A percentile compares a stretch with the other conserved stretches of the same genome.
phyloP scores from a whole-genome alignment of 148 eudicot genomes.

The Arctostaphylos glauca region DNA sequence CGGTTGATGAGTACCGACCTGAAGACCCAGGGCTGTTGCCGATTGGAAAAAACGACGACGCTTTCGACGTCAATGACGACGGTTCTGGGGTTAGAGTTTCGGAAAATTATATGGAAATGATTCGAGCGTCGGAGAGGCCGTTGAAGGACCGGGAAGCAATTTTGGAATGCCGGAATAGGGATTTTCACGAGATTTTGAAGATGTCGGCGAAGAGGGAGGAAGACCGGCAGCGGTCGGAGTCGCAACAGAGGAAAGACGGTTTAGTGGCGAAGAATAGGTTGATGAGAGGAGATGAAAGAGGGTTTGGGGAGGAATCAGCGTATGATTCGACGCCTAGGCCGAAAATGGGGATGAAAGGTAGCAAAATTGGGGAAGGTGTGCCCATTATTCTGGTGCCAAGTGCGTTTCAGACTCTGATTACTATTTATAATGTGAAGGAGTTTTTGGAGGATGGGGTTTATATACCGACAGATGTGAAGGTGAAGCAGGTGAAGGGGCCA shows the following conservation, averaged over 20 bases:
- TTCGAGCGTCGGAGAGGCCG: constrained; percentile 56
- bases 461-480: constrained; percentile 77
- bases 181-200: constrained; percentile 53
- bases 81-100: constrained; percentile 20
- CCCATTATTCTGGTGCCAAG: constrained; percentile 92
- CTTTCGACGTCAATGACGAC: constrained; percentile 16
- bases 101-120: constrained; percentile 33
- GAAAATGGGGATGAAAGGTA: constrained; percentile 53
- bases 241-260: constrained; percentile 79
- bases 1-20: constrained; percentile 46
- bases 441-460: constrained; percentile 93
- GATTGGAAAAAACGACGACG: not conserved
- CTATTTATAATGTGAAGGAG: constrained; percentile 93
- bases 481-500: constrained; percentile 79
- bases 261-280: constrained; percentile 55
- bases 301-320: constrained; percentile 43
- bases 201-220: constrained; percentile 71
- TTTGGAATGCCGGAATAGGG: constrained; percentile 52
- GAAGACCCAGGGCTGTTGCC: constrained; percentile 34
- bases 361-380: constrained; percentile 90
- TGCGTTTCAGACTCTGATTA: constrained; percentile 81
- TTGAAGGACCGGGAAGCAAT: constrained; percentile 63
- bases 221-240: constrained; percentile 61
- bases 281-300: constrained; percentile 42
- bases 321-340: constrained; percentile 45